Evolutionary conservation across 192 early-diverging fungal genomes (phyloP), one percentile per base, ranked within the genome.

Genomic region (Entomortierella beljakovae): DNA sequence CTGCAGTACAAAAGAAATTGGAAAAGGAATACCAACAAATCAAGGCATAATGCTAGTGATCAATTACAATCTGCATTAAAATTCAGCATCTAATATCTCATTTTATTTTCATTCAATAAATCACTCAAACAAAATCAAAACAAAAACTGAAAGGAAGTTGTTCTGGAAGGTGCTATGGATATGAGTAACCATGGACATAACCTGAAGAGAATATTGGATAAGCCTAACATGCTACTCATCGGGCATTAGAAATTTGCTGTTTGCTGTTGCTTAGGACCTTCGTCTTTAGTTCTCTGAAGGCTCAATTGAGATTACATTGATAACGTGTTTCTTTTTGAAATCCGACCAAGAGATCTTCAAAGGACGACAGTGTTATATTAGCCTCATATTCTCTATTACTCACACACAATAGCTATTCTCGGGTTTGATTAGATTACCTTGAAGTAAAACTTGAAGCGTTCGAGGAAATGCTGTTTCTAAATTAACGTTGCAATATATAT

Each of bases 1-100:
- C 86, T 28, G 88, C 88, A 11, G 83, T 93, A 8, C 84, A 87
- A 40, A 81, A 86, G 29, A 89, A 85, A 54, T 75, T 87, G n/a
- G 66, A 86, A 43, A 89, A 86, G 49, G 85, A 86, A 56, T 66
- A 84, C 15, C 87, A 85, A 28, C 85, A 85, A 49, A 59, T 64
- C 2, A 61, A 81, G 31, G 68, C 69, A 77, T 82, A 52, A 58
- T 46, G 15, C 4, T 46, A 10, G 2, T 11, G 43, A 46, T 22
- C 29, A 37, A 29, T 16, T 13, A 22, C 54, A 37, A 31, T 26
- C 10, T 53, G 58, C 23, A 40, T 43, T 40, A 54, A 43, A 11
- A 60, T 31, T 9, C 11, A 48, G 15, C 28, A 62, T 13, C 25
- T n/a, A n/a, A n/a, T n/a, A n/a, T n/a, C n/a, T n/a, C n/a, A n/a